Percentiles rank a stretch among this genome's conserved stretches.
Evolutionary conservation across 2,329 filamentous ascomycete species (phyloP).

Genomic region (Tolypocladium nubicola): DNA sequence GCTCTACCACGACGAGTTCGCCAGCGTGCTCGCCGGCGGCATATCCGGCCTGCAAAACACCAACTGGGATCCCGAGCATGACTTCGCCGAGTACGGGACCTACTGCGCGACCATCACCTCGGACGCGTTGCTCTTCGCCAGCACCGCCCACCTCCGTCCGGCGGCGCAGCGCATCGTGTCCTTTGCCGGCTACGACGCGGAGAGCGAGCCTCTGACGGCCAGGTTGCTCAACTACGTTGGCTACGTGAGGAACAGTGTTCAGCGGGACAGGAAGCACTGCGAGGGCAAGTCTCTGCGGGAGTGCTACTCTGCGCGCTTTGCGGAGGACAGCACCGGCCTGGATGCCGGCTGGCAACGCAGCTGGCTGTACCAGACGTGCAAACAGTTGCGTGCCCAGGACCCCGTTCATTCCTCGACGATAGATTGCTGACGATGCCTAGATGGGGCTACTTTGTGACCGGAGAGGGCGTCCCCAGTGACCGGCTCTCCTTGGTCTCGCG

Average conservation of each 20-base stretch:
- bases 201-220: slow-evolving; percentile 25
- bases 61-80: slow-evolving; percentile 43
- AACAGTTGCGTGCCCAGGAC: slow-evolving; percentile 27
- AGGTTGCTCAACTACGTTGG: slow-evolving; percentile 43
- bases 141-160: slow-evolving; percentile 21
- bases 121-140: slow-evolving; percentile 28
- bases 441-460: slow-evolving; percentile 74
- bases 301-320: slow-evolving; percentile 19
- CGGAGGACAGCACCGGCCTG: slow-evolving; percentile 10
- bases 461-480: slow-evolving; percentile 53
- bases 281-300: slow-evolving; percentile 12
- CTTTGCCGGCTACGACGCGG: slow-evolving; percentile 27
- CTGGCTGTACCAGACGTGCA: slow-evolving; percentile 46
- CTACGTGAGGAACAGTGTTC: slow-evolving; percentile 24
- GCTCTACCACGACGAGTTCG: slow-evolving; percentile 38
- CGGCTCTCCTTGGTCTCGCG: slow-evolving; percentile 64
- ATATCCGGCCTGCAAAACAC: slow-evolving; percentile 34
- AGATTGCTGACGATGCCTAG: slow-evolving; percentile 19
- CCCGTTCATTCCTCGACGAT: neutral
- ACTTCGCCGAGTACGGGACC: slow-evolving; percentile 27
- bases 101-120: slow-evolving; percentile 40
- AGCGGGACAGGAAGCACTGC: slow-evolving; percentile 9
- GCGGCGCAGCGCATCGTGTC: slow-evolving; percentile 28
- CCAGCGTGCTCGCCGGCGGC: slow-evolving; percentile 26
- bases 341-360: slow-evolving; percentile 18